A percentile compares a stretch with the other conserved stretches of the same genome.
Conservation (phyloP, 2,329 filamentous ascomycete species). For the Pseudogymnoascus destructans region DNA sequence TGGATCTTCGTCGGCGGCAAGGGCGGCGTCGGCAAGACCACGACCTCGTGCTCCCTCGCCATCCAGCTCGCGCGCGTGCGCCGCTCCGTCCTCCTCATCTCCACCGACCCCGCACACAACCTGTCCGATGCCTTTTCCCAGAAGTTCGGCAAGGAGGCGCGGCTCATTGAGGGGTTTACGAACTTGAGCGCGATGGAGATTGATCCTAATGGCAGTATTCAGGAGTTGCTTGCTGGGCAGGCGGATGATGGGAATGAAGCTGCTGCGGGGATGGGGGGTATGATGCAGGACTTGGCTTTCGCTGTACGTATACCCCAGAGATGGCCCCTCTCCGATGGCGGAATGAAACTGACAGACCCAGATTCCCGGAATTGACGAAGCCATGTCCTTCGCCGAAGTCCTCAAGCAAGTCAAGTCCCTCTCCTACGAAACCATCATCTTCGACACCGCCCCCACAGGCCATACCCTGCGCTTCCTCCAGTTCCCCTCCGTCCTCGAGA, state of each 20-base stretch:
- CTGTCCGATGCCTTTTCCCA: conserved; percentile 94
- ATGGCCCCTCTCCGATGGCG: not conserved
- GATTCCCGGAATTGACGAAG: conserved; percentile 98
- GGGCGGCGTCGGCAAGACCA: conserved; percentile 96
- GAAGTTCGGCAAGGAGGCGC: conserved; percentile 98
- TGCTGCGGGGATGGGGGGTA: conserved; percentile 67
- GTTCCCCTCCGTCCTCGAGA: conserved; percentile 95
- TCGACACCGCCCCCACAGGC: conserved; percentile 94
- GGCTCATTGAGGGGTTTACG: conserved; percentile 78
- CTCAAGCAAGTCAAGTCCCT: conserved; percentile 98
- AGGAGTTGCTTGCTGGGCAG: conserved; percentile 73
- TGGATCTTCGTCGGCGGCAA: conserved; percentile 99
- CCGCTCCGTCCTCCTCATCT: conserved; percentile 93
- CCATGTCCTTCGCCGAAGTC: conserved; percentile 99
- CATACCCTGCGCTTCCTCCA: conserved; percentile 98
- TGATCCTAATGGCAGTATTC: conserved; percentile 94
- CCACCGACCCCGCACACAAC: conserved; percentile 96
- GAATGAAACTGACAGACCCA: conserved; percentile 28
- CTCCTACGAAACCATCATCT: conserved; percentile 97
- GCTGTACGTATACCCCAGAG: conserved; percentile 46
- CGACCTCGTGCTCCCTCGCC: conserved; percentile 95
- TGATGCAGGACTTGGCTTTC: conserved; percentile 98
- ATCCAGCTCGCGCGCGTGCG: conserved; percentile 94
- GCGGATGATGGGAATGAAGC: conserved; percentile 61
- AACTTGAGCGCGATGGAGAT: conserved; percentile 99